Percentiles rank a stretch among this genome's conserved stretches.
These are phyloP conservation scores for Inga laurina DNA, from an alignment of 306 rosid genomes.

Conservation along the genomic window DNA sequence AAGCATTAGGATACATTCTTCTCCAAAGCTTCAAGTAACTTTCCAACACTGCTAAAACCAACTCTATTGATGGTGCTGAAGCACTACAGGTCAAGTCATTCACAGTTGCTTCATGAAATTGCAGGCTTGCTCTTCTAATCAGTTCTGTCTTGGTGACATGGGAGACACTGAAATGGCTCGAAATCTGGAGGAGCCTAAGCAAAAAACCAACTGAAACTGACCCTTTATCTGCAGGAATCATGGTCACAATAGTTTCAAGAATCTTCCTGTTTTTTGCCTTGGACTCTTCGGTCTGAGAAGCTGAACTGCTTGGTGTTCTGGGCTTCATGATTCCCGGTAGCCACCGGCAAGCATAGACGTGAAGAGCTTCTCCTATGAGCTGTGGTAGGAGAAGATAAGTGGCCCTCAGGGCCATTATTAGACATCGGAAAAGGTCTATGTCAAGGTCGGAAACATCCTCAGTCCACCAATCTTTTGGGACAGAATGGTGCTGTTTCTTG, in stretches of 20 bases:
- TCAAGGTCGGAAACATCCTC: conserved; percentile 88
- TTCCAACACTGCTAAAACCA: conserved; percentile 69
- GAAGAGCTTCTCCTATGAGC: conserved; percentile 93
- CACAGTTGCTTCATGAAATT: conserved; percentile 80
- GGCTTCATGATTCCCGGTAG: conserved; percentile 60
- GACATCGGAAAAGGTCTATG: conserved; percentile 78
- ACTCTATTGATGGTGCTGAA: conserved; percentile 58
- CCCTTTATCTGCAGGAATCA: conserved; percentile 84
- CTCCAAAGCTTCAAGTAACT: conserved; percentile 73
- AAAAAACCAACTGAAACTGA: conserved; percentile 81
- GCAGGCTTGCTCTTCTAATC: conserved; percentile 68
- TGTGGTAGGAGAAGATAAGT: conserved; percentile 70
- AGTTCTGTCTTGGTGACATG: conserved; percentile 70
- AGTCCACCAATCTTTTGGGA: conserved; percentile 99
- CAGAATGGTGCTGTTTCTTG: conserved; percentile 72
- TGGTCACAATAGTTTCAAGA: conserved; percentile 70
- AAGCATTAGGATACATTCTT: conserved; percentile 54
- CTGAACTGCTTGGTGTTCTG: conserved; percentile 41
- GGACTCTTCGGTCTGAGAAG: conserved; percentile 50
- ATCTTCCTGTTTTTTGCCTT: conserved; percentile 51
- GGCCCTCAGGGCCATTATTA: conserved; percentile 71
- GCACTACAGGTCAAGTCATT: conserved; percentile 67
- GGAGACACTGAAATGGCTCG: conserved; percentile 59
- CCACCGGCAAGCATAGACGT: conserved; percentile 84
- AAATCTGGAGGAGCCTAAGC: conserved; percentile 64